These are phyloP conservation scores for Haplosporangium sp. DNA, from an alignment of 371 early-diverging fungal species.

Conservation along the genomic window DNA sequence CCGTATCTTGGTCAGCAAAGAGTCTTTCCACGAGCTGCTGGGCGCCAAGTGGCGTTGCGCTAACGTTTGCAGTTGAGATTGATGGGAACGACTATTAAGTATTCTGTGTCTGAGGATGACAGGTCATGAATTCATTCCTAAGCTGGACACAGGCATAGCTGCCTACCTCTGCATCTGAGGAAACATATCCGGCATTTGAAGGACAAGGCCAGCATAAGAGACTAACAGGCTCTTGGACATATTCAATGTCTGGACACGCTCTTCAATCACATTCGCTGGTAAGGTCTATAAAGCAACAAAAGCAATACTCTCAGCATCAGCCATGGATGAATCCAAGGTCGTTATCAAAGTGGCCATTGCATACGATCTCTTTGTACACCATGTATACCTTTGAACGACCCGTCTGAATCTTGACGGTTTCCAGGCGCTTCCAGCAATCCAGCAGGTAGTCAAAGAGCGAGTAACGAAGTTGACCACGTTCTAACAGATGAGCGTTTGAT, in stretches of 20 bases:
- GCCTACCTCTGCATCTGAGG: slow-evolving; percentile 76
- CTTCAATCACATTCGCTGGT: slow-evolving; percentile 64
- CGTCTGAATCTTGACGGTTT: slow-evolving; percentile 41
- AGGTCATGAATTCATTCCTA: slow-evolving; percentile 1
- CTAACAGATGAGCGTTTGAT: slow-evolving; percentile 51
- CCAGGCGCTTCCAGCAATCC: slow-evolving; percentile 75
- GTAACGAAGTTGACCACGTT: slow-evolving; percentile 51
- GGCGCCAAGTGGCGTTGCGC: slow-evolving; percentile 54
- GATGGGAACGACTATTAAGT: background rate
- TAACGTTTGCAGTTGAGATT: background rate
- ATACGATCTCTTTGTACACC: background rate
- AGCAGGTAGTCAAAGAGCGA: slow-evolving; percentile 84
- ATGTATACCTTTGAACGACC: slow-evolving; percentile 62
- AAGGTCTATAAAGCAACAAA: slow-evolving; percentile 55
- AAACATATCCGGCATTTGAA: slow-evolving; percentile 91
- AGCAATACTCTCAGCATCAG: no score
- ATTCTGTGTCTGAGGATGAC: background rate
- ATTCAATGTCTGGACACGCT: slow-evolving; percentile 71
- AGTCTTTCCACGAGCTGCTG: slow-evolving; percentile 61
- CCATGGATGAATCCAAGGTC: background rate
- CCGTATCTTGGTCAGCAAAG: slow-evolving; percentile 60
- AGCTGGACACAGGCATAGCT: slow-evolving; percentile 4
- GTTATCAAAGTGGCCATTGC: background rate
- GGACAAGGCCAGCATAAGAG: slow-evolving; percentile 86
- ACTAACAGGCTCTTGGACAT: slow-evolving; percentile 68